A percentile compares a stretch with the other conserved stretches of the same genome.
Evolutionary conservation across 495 filamentous ascomycete species (phyloP).

Genomic region (Lepraria neglecta): DNA sequence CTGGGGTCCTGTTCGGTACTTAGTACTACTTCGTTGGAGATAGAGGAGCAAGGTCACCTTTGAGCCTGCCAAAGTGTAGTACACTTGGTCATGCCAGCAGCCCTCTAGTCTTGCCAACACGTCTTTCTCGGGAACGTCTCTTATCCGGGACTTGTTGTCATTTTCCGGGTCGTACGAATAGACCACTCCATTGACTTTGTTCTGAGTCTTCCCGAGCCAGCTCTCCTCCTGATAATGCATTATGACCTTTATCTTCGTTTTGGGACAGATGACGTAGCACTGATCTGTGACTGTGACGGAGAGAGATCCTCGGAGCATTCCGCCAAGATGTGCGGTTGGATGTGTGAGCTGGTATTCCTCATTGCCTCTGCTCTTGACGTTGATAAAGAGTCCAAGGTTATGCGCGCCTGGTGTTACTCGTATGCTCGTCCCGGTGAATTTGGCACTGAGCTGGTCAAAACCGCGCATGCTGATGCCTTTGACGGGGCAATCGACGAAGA

Average conservation of each 20-base stretch:
- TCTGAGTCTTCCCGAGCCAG: constrained; percentile 86
- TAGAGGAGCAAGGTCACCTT: constrained; percentile 34
- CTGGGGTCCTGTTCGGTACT: constrained; percentile 49
- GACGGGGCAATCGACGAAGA: constrained; percentile 87
- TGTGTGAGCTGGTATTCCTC: constrained; percentile 95
- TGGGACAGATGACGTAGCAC: constrained; percentile 77
- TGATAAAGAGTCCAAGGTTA: constrained; percentile 94
- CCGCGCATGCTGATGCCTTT: constrained; percentile 84
- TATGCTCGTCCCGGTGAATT: constrained; percentile 94
- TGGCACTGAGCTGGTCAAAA: constrained; percentile 92
- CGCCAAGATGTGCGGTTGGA: constrained; percentile 86
- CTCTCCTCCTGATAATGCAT: constrained; percentile 89
- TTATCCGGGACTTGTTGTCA: constrained; percentile 68
- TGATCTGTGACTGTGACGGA: constrained; percentile 81
- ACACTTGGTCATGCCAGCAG: constrained; percentile 70
- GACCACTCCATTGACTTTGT: constrained; percentile 84
- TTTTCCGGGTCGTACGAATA: constrained; percentile 80
- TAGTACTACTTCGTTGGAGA: constrained; percentile 30
- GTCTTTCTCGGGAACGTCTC: constrained; percentile 77
- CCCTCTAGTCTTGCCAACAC: constrained; percentile 79
- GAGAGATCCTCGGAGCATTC: constrained; percentile 73
- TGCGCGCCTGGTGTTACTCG: constrained; percentile 85
- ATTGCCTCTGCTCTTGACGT: constrained; percentile 66
- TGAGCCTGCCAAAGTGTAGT: constrained; percentile 52
- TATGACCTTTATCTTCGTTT: constrained; percentile 84